A percentile compares a stretch with the other conserved stretches of the same genome.
Conservation (phyloP, 2,329 filamentous ascomycete genomes). For the Neoscytalidium dimidiatum region DNA sequence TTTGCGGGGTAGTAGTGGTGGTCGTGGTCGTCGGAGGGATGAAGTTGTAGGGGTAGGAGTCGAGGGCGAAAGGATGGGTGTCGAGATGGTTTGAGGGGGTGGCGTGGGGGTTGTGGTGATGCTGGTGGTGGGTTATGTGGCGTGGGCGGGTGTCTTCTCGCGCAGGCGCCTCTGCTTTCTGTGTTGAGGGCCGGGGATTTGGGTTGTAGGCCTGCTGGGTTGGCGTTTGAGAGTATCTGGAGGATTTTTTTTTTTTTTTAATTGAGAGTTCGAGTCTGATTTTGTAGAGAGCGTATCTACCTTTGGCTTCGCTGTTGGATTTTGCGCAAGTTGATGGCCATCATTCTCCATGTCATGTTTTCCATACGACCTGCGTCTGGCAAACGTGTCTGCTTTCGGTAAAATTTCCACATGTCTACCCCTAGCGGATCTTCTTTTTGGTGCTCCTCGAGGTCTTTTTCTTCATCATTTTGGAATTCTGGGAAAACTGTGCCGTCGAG, state of each 20-base stretch:
- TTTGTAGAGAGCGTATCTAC: neutral
- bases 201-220: too few species aligned
- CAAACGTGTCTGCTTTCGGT: constrained; percentile 81
- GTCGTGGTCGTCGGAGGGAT: neutral
- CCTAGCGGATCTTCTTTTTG: constrained; percentile 87
- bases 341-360: constrained; percentile 98
- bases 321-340: constrained; percentile 76
- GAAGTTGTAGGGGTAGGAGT: neutral
- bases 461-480: constrained; percentile 40
- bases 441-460: constrained; percentile 73
- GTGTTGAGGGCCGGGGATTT: too few species aligned
- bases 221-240: neutral
- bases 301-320: neutral
- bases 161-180: too few species aligned
- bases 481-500: neutral
- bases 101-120: neutral
- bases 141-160: too few species aligned
- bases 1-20: neutral
- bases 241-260: too few species aligned
- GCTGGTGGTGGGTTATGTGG: too few species aligned
- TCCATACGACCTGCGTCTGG: constrained; percentile 97
- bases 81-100: neutral
- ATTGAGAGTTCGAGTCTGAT: too few species aligned
- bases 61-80: neutral
- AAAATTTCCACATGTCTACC: constrained; percentile 93